Evolutionary conservation across 73 alveolate genomes (phyloP), one percentile per base, ranked within the genome.

Genomic region (Paramecium bursaria): DNA sequence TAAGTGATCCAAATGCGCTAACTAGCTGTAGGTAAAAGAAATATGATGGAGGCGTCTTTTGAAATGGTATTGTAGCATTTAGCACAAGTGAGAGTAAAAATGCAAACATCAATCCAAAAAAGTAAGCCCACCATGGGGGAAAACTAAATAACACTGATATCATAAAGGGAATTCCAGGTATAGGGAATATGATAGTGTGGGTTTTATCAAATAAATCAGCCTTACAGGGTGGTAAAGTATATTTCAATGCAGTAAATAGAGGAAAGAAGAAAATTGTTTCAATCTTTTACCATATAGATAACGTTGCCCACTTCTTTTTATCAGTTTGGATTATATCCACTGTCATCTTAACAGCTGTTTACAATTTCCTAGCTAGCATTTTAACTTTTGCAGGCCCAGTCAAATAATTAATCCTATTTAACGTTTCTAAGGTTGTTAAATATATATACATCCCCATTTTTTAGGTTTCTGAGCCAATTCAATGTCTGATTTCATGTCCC

Each of bases 81-180:
- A 67, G 22, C n/a, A 33, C 33, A 3, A 35, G 33, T 13, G 82
- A 33, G n/a, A 42, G 4, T 67, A 39, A 53, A 42, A 67, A 67
- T 67, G 60, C 82, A 67, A 67, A 33, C 4, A 67, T 7, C 50
- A 67, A 42, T 35, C 60, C 82, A 39, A 67, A 67, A 67, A 67
- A 67, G 46, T 67, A 67, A 39, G 44, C 82, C 60, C 82, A 67
- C 82, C 82, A 67, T 4, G 48, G 15, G 44, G 82, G 60, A 26
- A 67, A 67, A 13, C 82, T 67, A 42, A 67, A 67, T 21, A 67
- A 53, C 26, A 67, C 82, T 30, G 82, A 67, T 25, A 15, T 47
- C 22, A 67, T 39, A 10, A 67, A 42, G 1, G 27, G 27, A 4
- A 47, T 25, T 19, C 82, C 60, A 6, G 57, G 57, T 11, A 67